phyloP scores from a whole-genome alignment of 2,329 filamentous ascomycete species.

The Sclerotinia sclerotiorum region DNA sequence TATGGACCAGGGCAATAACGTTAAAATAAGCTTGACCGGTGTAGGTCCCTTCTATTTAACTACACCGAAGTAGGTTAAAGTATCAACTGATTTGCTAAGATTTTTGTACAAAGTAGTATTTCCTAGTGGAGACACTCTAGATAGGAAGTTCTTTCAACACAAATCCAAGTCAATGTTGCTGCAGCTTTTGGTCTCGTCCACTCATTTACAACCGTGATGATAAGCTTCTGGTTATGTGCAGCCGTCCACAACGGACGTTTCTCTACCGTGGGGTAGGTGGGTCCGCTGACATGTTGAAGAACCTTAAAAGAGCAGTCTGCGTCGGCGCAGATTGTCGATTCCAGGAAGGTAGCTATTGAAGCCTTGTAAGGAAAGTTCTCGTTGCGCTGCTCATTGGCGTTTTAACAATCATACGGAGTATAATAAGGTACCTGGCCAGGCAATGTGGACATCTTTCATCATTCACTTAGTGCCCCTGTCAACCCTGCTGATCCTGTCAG shows the following conservation, averaged over 20 bases:
- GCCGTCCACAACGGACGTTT: not conserved
- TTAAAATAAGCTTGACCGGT: not conserved
- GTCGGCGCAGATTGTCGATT: slow-evolving; percentile 4
- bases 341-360: not conserved
- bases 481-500: not conserved
- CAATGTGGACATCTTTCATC: not conserved
- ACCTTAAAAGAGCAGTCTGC: slow-evolving; percentile 1
- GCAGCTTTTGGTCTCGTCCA: not conserved
- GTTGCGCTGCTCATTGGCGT: slow-evolving; percentile 3
- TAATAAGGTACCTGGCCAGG: not conserved
- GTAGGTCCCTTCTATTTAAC: not conserved
- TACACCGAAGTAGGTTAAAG: not conserved
- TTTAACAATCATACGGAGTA: not conserved
- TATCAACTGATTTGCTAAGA: not conserved
- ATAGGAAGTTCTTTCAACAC: slow-evolving; percentile 2
- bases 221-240: slow-evolving; percentile 4
- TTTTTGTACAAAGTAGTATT: no score
- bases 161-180: not conserved
- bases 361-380: not conserved
- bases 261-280: slow-evolving; percentile 17
- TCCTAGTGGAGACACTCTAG: not conserved
- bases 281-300: slow-evolving; percentile 14
- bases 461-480: slow-evolving; percentile 3
- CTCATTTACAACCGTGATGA: slow-evolving; percentile 7
- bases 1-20: not conserved